These are phyloP conservation scores for Teratosphaeria gauchensis DNA, from an alignment of 2,329 filamentous ascomycete species.

Conservation along the genomic window DNA sequence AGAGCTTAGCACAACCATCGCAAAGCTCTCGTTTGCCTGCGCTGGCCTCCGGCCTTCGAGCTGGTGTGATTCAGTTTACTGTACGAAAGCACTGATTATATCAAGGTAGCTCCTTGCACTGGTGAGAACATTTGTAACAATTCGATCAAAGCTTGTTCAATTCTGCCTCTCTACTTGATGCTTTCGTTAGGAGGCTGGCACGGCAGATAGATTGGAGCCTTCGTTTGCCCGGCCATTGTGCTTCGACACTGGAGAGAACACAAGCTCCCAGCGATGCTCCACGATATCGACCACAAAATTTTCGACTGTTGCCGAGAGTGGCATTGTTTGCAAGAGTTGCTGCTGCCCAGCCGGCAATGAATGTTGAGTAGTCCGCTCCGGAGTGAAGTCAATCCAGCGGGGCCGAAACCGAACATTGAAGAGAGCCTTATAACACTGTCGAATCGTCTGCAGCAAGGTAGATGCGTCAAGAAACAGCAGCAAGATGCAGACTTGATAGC, in stretches of 20 bases:
- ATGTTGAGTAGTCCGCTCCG: not conserved
- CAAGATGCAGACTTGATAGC: not conserved
- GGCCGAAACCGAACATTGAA: not conserved
- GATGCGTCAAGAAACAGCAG: not conserved
- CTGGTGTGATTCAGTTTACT: not conserved
- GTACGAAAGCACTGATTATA: not conserved
- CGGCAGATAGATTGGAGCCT: not conserved
- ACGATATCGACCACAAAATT: not conserved
- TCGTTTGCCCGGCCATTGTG: not conserved
- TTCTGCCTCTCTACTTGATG: not conserved
- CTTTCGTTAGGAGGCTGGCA: not conserved
- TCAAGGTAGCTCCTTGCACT: not conserved
- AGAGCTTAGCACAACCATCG: too few species aligned
- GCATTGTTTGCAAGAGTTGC: not conserved
- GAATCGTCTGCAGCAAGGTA: not conserved
- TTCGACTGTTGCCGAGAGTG: not conserved
- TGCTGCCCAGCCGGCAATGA: too few species aligned
- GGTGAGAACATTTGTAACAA: not conserved
- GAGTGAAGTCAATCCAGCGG: not conserved
- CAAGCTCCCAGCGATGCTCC: not conserved
- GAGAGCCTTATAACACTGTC: not conserved
- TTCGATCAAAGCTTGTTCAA: not conserved
- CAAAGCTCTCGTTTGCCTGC: too few species aligned
- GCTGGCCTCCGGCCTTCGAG: too few species aligned
- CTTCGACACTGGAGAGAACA: not conserved